A percentile compares a stretch with the other conserved stretches of the same genome.
Conservation (phyloP, 164 flowering plant species). For the Aristolochia californica region DNA sequence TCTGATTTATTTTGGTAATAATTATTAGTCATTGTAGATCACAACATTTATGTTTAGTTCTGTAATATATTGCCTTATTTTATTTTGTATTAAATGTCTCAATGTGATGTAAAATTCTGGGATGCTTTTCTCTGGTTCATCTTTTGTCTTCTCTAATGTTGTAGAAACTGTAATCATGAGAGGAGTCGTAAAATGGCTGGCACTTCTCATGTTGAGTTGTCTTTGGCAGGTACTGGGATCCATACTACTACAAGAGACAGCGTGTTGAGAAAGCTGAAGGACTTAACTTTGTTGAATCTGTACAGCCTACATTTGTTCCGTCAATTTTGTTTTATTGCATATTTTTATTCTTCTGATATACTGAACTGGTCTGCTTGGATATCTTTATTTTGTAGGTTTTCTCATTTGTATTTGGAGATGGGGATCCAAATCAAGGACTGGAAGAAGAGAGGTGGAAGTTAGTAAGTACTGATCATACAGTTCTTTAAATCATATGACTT, state of each 20-base stretch:
- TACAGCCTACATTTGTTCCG: constrained; percentile 14
- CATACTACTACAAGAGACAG: constrained; percentile 68
- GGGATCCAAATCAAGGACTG: constrained; percentile 98
- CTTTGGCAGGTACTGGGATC: constrained; percentile 84
- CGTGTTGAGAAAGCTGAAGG: constrained; percentile 39
- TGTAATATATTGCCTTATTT: background rate
- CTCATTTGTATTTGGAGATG: constrained; percentile 98
- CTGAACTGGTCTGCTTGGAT: constrained; percentile 2
- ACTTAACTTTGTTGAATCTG: constrained; percentile 92
- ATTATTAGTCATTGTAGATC: constrained; percentile 1
- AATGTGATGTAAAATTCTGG: no score
- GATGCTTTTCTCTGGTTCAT: no score
- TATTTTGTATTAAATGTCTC: background rate
- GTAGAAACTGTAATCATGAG: background rate
- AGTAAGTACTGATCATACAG: constrained; percentile 63
- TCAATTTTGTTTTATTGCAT: background rate
- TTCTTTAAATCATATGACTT: constrained; percentile 23
- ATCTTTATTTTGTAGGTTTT: constrained; percentile 48
- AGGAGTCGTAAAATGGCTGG: background rate
- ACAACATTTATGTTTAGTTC: background rate
- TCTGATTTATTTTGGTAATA: constrained; percentile 80
- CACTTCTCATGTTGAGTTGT: constrained; percentile 3
- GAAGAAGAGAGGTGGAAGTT: constrained; percentile 99
- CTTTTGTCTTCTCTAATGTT: no score
- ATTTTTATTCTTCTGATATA: constrained; percentile 3